Evolutionary conservation across 345 rosid species (phyloP).

Genomic region (Camelina neglecta): DNA sequence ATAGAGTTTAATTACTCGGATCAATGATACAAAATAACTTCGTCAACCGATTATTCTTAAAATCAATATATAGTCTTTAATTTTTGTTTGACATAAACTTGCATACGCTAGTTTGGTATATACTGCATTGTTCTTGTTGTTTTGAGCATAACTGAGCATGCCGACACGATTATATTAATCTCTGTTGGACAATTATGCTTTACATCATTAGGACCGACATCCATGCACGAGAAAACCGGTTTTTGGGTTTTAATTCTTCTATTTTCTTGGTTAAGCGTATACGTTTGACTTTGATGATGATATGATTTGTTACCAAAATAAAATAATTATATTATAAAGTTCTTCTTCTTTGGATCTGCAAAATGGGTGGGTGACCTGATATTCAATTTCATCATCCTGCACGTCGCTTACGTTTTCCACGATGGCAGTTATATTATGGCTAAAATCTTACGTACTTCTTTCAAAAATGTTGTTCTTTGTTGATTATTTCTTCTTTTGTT

Average conservation of each 20-base stretch:
- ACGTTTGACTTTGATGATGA: not conserved
- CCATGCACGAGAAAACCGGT: not conserved
- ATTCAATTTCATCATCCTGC: not conserved
- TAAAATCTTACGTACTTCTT: not conserved
- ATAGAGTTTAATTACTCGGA: not conserved
- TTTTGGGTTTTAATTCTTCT: not conserved
- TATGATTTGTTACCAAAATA: not conserved
- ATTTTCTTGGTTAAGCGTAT: not conserved
- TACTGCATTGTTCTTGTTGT: not conserved
- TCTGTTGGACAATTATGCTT: not conserved
- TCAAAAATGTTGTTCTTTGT: slow-evolving; percentile 18
- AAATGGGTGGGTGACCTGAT: not conserved
- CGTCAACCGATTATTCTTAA: not conserved
- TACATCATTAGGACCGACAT: slow-evolving; percentile 12
- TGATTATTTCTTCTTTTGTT: slow-evolving; percentile 25
- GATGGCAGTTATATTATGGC: not conserved
- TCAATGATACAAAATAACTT: not conserved
- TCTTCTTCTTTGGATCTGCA: not conserved
- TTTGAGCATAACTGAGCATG: not conserved
- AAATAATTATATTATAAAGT: too few relatives aligned
- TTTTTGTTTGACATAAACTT: not conserved
- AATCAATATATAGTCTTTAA: not conserved
- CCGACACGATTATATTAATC: not conserved
- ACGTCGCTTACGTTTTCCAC: slow-evolving; percentile 20
- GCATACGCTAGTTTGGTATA: not conserved